Evolutionary conservation across 2,329 filamentous ascomycete genomes (phyloP).

Genomic region (Penicillium paneum): DNA sequence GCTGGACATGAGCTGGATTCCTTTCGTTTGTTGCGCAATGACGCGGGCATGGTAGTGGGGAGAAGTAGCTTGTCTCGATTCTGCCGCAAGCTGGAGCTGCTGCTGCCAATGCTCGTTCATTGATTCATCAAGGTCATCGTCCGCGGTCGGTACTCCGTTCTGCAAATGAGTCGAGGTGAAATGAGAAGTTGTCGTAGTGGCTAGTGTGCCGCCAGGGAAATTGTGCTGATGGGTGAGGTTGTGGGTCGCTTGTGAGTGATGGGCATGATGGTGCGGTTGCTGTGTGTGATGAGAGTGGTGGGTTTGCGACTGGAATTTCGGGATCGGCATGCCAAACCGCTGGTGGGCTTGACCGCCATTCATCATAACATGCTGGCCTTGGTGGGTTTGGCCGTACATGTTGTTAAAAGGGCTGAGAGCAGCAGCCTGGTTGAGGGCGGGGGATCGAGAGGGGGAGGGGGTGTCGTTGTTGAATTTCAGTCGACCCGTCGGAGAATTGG

Average conservation of each 20-base stretch:
- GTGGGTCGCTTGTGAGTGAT: constrained; percentile 44
- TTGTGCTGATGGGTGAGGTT: constrained; percentile 50
- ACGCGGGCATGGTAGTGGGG: constrained; percentile 65
- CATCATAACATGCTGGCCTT: constrained; percentile 51
- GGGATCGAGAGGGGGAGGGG: constrained; percentile 49
- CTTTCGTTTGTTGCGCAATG: constrained; percentile 47
- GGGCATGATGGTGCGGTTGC: constrained; percentile 44
- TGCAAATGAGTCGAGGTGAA: constrained; percentile 58
- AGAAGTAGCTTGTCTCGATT: constrained; percentile 66
- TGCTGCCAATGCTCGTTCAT: constrained; percentile 77
- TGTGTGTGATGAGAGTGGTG: constrained; percentile 46
- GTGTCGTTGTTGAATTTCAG: constrained; percentile 48
- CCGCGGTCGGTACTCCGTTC: constrained; percentile 56
- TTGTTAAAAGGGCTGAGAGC: constrained; percentile 43
- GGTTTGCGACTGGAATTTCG: constrained; percentile 47
- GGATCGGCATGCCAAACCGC: constrained; percentile 49
- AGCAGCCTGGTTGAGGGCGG: constrained; percentile 43
- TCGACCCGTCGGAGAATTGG: constrained; percentile 46
- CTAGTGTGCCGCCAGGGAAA: constrained; percentile 47
- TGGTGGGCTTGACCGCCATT: constrained; percentile 49
- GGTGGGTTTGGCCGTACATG: constrained; percentile 50
- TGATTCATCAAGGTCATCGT: constrained; percentile 57
- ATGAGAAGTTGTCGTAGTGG: constrained; percentile 51
- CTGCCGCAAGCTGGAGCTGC: constrained; percentile 76
- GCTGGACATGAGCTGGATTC: constrained; percentile 47